Conservation (phyloP, 305 asterid genomes). For the Fraxinus greggii region DNA sequence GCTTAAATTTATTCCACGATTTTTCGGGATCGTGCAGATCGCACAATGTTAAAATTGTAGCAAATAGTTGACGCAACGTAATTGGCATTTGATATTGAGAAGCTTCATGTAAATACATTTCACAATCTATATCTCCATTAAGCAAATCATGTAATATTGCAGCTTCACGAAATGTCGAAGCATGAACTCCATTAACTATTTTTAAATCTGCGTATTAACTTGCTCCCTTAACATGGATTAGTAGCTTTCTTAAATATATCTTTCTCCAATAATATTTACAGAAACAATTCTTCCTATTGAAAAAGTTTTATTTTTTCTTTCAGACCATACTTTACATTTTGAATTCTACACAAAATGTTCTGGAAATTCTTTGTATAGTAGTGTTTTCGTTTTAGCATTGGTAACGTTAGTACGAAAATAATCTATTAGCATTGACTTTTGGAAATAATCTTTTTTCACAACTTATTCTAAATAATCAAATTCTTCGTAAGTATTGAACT, state of each 20-base stretch:
- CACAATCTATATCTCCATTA: no score
- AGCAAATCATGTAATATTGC: neutral
- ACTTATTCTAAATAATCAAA: neutral
- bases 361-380: no score
- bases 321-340: no score
- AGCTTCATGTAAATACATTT: neutral
- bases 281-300: neutral
- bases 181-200: neutral
- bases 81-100: neutral
- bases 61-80: neutral
- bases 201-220: neutral
- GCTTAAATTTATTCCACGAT: neutral
- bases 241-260: neutral
- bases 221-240: neutral
- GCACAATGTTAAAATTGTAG: neutral
- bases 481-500: neutral
- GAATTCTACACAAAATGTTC: neutral
- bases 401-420: no score
- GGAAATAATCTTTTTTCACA: neutral
- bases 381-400: neutral
- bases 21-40: no score
- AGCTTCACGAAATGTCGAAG: neutral
- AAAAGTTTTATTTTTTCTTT: neutral
- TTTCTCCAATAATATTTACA: neutral
- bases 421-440: neutral